Conservation (phyloP, 106 monocot species). For the Dendrobium chrysotoxum region DNA sequence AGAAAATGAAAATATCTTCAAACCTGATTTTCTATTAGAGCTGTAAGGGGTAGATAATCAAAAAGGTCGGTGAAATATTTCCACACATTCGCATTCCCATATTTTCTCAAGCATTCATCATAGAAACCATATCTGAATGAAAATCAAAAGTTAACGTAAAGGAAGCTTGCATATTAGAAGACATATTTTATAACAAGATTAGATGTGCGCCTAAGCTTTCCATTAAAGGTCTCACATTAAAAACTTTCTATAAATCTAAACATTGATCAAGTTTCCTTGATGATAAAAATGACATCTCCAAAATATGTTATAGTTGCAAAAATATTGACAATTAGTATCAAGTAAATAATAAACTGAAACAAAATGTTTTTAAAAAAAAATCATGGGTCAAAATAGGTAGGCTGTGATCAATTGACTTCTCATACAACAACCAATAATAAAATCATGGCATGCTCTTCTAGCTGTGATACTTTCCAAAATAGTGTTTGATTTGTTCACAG, state of each 20-base stretch:
- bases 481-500: not conserved
- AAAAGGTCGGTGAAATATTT: conserved; percentile 82
- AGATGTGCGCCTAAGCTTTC: not conserved
- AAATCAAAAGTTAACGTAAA: conserved; percentile 4
- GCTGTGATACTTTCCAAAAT: not conserved
- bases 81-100: conserved; percentile 84
- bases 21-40: conserved; percentile 76
- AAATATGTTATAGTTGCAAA: not conserved
- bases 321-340: not conserved
- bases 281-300: not conserved
- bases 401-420: not conserved
- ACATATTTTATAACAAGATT: not conserved
- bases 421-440: not conserved
- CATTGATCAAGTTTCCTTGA: not conserved
- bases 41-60: conserved; percentile 72
- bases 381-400: not conserved
- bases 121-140: conserved; percentile 69
- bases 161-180: not conserved
- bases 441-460: too few species aligned
- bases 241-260: not conserved
- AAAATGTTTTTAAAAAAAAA: not conserved
- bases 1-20: conserved; percentile 7
- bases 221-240: not conserved
- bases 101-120: conserved; percentile 82
- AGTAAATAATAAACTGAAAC: not conserved